Conservation (phyloP, 345 rosid species). For the Aquilaria sinensis region DNA sequence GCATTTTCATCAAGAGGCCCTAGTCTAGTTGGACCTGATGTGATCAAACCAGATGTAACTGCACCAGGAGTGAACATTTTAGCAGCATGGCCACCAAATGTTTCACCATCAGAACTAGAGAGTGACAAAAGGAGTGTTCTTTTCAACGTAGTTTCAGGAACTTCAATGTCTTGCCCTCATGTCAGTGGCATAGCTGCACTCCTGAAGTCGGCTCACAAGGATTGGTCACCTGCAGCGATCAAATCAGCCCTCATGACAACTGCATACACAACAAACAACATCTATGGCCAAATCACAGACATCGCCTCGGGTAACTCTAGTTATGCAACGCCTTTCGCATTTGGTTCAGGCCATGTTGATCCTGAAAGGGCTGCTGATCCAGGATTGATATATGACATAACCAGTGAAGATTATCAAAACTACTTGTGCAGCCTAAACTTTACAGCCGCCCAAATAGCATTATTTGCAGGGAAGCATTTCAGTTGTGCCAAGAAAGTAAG, state of each 20-base stretch:
- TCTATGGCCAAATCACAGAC: not conserved
- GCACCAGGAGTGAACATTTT: conserved; percentile 30
- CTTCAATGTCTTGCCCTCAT: conserved; percentile 32
- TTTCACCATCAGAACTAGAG: conserved; percentile 4
- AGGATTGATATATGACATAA: conserved; percentile 12
- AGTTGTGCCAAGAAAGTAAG: not conserved
- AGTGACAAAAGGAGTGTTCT: conserved; percentile 20
- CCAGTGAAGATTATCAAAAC: conserved; percentile 10
- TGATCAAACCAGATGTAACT: conserved; percentile 27
- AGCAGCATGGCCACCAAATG: conserved; percentile 19
- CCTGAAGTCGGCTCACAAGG: conserved; percentile 20
- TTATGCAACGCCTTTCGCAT: conserved; percentile 3
- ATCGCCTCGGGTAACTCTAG: not conserved
- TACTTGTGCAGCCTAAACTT: conserved; percentile 9
- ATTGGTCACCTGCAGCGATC: conserved; percentile 26
- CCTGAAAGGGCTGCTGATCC: conserved; percentile 9
- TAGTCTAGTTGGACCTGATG: conserved; percentile 16
- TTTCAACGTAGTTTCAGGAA: conserved; percentile 22
- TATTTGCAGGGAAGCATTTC: conserved; percentile 6
- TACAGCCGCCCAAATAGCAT: conserved; percentile 9
- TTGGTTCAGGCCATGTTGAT: conserved; percentile 14
- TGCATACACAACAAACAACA: conserved; percentile 8
- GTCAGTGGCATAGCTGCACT: conserved; percentile 24
- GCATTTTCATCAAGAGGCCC: conserved; percentile 29
- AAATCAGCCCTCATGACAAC: conserved; percentile 32